Base-by-base conservation (phyloP, 306 rosid genomes). In the Vigna unguiculata region DNA sequence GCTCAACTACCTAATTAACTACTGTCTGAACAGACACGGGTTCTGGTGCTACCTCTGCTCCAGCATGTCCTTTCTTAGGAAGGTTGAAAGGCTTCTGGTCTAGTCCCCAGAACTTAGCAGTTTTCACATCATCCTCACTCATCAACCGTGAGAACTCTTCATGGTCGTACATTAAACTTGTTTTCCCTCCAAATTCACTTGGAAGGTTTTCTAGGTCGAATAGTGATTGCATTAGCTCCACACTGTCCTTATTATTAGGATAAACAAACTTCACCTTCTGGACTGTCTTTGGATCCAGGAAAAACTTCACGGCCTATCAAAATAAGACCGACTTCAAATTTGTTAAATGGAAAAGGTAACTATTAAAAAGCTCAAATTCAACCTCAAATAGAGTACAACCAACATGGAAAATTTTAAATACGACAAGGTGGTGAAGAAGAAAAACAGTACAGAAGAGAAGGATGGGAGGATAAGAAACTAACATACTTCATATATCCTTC, bases 141-240 rank as follows among this genome's bases (percentile, higher is more conserved):
- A 95, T 95, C 88, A 88, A 63, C 38, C 78, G 38, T 1, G 98
- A 92, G 83, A 86, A 95, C 81, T 95, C 98, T 78, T 84, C 90
- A 15, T 95, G 98, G 55, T 92, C 92, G 53, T 92, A 95, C 28
- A 86, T 72, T 4, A 95, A 62, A 78, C 90, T 88, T 69, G 97
- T 91, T 63, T 92, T 77, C 4, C 97, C 98, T 9, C 98, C 98
- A 70, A 92, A 86, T 41, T 90, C 97, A 46, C 80, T 82, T 0
- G 98, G 98, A 75, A 95, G 97, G 51, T 95, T 95, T 22, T 89
- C 96, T 16, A 83, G 25, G 72, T 92, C 97, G 32, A 95, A 95
- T 67, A 86, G 82, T 20, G 97, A 83, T 84, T 88, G 92, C 97
- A 95, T 92, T 73, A 90, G 80, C 80, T 92, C 97, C 38, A 85